These are phyloP conservation scores for Clavispora asparagi DNA, from an alignment of 805 yeast species.

Conservation along the genomic window DNA sequence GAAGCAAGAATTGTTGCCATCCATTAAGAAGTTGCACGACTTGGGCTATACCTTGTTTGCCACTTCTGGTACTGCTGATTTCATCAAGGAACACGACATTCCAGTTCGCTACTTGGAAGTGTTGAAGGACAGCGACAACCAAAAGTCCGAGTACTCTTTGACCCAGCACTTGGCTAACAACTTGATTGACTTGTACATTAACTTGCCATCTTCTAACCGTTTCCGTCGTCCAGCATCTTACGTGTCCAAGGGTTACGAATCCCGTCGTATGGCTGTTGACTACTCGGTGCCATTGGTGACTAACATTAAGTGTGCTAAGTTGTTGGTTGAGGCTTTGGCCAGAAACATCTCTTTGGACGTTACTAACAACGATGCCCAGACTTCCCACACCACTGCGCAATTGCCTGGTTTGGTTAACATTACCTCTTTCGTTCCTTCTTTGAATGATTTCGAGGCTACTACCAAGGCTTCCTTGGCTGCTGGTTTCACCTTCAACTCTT, in stretches of 20 bases:
- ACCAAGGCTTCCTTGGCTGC: constrained; percentile 70
- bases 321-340: constrained; percentile 89
- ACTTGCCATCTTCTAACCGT: constrained; percentile 93
- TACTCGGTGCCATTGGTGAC: constrained; percentile 97
- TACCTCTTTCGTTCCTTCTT: constrained; percentile 70
- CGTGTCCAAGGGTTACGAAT: constrained; percentile 94
- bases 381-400: constrained; percentile 76
- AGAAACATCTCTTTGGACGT: constrained; percentile 66
- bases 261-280: constrained; percentile 99
- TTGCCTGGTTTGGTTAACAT: constrained; percentile 86
- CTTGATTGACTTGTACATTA: constrained; percentile 92
- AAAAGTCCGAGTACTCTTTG: constrained; percentile 89
- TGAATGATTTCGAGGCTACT: constrained; percentile 61
- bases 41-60: constrained; percentile 91
- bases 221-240: constrained; percentile 98
- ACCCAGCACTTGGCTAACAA: constrained; percentile 96
- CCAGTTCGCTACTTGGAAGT: constrained; percentile 95
- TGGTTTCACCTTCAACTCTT: constrained; percentile 83
- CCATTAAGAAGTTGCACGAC: constrained; percentile 72
- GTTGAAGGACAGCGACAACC: constrained; percentile 65
- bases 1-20: constrained; percentile 87
- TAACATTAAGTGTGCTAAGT: constrained; percentile 94
- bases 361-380: constrained; percentile 77
- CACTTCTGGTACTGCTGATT: constrained; percentile 98
- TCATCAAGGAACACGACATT: constrained; percentile 88